phyloP scores from a whole-genome alignment of 352 stramenopile genomes.

The Peronospora destructor region DNA sequence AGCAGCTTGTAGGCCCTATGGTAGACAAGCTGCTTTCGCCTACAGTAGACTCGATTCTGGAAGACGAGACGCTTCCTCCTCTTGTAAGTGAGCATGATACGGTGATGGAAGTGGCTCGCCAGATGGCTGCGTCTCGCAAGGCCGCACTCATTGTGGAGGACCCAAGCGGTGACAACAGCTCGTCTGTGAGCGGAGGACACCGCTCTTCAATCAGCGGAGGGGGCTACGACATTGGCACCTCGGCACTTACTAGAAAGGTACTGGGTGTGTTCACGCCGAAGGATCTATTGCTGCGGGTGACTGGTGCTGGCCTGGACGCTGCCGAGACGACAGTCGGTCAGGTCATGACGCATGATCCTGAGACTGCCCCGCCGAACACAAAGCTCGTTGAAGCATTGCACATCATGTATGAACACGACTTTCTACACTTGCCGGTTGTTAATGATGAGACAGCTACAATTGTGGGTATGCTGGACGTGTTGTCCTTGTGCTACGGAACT shows the following conservation, averaged over 20 bases:
- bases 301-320: slow-evolving; percentile 88
- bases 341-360: slow-evolving; percentile 96
- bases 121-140: slow-evolving; percentile 81
- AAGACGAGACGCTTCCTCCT: slow-evolving; percentile 68
- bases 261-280: slow-evolving; percentile 97
- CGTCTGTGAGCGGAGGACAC: slow-evolving; percentile 31
- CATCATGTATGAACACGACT: slow-evolving; percentile 97
- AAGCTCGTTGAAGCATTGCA: slow-evolving; percentile 95
- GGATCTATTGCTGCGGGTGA: slow-evolving; percentile 93
- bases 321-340: slow-evolving; percentile 84
- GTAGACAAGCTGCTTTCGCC: slow-evolving; percentile 83
- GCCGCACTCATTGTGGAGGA: slow-evolving; percentile 79
- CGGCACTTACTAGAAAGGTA: slow-evolving; percentile 44
- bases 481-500: slow-evolving; percentile 85
- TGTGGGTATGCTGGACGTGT: slow-evolving; percentile 79
- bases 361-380: slow-evolving; percentile 88
- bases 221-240: slow-evolving; percentile 39
- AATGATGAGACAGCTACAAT: slow-evolving; percentile 71
- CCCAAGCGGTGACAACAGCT: slow-evolving; percentile 32
- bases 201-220: slow-evolving; percentile 32
- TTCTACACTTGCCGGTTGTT: slow-evolving; percentile 94
- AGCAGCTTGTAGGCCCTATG: slow-evolving; percentile 76
- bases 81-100: slow-evolving; percentile 71
- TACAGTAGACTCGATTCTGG: slow-evolving; percentile 74
- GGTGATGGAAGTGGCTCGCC: slow-evolving; percentile 78